Conservation (phyloP, 2,329 filamentous ascomycete species). For the Aureobasidium leucospermi region DNA sequence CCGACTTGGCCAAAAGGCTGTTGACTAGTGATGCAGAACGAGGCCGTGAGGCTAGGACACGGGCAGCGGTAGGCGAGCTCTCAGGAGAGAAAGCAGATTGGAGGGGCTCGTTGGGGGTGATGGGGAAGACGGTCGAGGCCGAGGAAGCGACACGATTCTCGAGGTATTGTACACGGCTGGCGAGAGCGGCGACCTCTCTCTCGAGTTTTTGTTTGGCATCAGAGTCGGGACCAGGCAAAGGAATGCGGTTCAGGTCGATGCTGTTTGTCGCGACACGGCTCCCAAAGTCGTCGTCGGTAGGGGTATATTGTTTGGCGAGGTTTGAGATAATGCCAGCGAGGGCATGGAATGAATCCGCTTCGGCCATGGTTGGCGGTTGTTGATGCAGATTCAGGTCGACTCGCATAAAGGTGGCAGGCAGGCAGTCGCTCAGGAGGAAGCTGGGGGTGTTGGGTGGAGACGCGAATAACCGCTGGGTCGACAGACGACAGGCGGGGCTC, state of each 20-base stretch:
- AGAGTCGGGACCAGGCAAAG: slow-evolving; percentile 69
- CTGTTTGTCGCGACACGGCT: slow-evolving; percentile 45
- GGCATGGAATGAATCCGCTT: slow-evolving; percentile 31
- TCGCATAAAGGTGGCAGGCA: slow-evolving; percentile 2
- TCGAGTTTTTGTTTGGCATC: slow-evolving; percentile 73
- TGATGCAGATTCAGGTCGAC: neutral
- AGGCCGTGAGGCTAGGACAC: slow-evolving; percentile 25
- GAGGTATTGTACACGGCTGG: slow-evolving; percentile 69
- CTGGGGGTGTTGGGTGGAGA: neutral
- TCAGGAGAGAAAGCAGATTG: slow-evolving; percentile 52
- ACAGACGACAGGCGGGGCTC: neutral
- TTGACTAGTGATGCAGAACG: slow-evolving; percentile 38
- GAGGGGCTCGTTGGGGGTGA: slow-evolving; percentile 68
- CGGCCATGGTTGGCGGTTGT: slow-evolving; percentile 22
- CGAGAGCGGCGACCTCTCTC: slow-evolving; percentile 71
- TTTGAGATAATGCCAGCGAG: slow-evolving; percentile 35
- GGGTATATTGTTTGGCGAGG: slow-evolving; percentile 42
- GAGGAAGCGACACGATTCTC: slow-evolving; percentile 61
- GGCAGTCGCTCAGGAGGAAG: neutral
- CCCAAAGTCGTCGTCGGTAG: slow-evolving; percentile 36
- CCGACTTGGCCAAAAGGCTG: slow-evolving; percentile 48
- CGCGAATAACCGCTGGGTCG: neutral
- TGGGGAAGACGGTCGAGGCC: slow-evolving; percentile 49
- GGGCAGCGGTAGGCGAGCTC: slow-evolving; percentile 32
- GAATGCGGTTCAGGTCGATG: slow-evolving; percentile 47